These are phyloP conservation scores for Kwoniella sp. DNA, from an alignment of 768 basidiomycete genomes.

Conservation along the genomic window DNA sequence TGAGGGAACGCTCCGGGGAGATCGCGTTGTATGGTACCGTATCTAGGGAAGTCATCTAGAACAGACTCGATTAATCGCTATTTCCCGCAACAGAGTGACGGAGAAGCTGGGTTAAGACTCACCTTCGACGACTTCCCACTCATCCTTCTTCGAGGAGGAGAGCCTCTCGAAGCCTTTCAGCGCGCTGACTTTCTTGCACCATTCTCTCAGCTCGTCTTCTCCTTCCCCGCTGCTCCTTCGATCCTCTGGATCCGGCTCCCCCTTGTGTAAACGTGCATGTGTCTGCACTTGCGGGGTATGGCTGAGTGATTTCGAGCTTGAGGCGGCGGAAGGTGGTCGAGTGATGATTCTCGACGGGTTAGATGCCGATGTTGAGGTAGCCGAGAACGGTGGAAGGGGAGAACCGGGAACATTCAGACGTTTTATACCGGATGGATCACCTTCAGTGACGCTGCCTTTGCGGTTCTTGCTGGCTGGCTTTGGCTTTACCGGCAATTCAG, in stretches of 20 bases:
- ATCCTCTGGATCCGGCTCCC: not conserved
- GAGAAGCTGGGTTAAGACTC: conserved; percentile 6
- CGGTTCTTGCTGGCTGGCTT: conserved; percentile 1
- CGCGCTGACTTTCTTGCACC: conserved; percentile 11
- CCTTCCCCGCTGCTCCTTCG: not conserved
- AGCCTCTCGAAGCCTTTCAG: conserved; percentile 16
- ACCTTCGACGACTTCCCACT: conserved; percentile 47
- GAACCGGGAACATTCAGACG: conserved; percentile 5
- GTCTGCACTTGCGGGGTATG: not conserved
- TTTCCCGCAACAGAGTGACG: not conserved
- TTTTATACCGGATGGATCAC: not conserved
- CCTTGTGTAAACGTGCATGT: not conserved
- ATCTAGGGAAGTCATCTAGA: conserved; percentile 24
- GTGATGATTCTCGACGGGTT: conserved; percentile 4
- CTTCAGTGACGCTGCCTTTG: not conserved
- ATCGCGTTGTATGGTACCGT: conserved; percentile 11
- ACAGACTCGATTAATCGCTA: not conserved
- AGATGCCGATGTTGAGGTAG: not conserved
- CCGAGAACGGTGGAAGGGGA: conserved; percentile 8
- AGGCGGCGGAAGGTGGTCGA: conserved; percentile 17
- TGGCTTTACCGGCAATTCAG: not conserved
- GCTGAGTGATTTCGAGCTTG: conserved; percentile 1
- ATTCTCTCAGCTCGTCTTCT: conserved; percentile 8
- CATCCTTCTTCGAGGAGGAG: conserved; percentile 21
- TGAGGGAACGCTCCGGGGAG: conserved; percentile 49